Conservation (phyloP, 352 stramenopile species). For the Globisporangium perplexum region DNA sequence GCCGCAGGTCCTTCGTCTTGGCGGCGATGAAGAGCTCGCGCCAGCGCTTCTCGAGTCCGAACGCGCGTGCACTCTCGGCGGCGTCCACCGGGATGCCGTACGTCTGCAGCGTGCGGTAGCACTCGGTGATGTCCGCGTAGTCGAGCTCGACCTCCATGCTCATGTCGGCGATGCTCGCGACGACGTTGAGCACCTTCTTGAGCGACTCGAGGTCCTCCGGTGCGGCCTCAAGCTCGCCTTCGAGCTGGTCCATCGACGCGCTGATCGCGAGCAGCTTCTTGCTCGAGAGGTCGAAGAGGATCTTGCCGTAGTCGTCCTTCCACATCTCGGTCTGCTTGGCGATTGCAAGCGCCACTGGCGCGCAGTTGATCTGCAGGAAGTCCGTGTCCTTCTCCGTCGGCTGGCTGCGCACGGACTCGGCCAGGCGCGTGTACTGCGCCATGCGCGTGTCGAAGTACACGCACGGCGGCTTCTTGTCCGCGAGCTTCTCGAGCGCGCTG, state of each 20-base stretch:
- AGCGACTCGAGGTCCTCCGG: slow-evolving; percentile 90
- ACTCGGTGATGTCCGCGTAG: slow-evolving; percentile 91
- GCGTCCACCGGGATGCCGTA: slow-evolving; percentile 79
- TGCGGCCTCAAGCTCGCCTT: slow-evolving; percentile 69
- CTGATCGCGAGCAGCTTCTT: slow-evolving; percentile 74
- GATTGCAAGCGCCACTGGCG: slow-evolving; percentile 85
- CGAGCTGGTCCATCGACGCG: slow-evolving; percentile 72
- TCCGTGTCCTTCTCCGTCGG: slow-evolving; percentile 92
- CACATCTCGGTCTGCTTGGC: slow-evolving; percentile 91
- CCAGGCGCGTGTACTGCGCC: slow-evolving; percentile 85
- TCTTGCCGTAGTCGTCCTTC: slow-evolving; percentile 92
- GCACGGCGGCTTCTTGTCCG: slow-evolving; percentile 89
- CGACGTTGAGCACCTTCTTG: slow-evolving; percentile 92
- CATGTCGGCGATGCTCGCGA: slow-evolving; percentile 81
- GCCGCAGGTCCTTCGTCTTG: slow-evolving; percentile 91
- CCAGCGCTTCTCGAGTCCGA: slow-evolving; percentile 84
- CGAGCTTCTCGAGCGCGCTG: slow-evolving; percentile 87
- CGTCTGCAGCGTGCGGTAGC: slow-evolving; percentile 84
- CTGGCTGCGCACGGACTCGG: slow-evolving; percentile 85
- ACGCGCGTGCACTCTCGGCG: slow-evolving; percentile 57
- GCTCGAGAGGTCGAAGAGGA: slow-evolving; percentile 86
- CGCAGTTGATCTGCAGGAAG: slow-evolving; percentile 93
- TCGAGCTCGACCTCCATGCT: slow-evolving; percentile 94
- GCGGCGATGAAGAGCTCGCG: slow-evolving; percentile 67
- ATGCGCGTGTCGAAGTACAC: slow-evolving; percentile 95